Percentiles rank a stretch among this genome's conserved stretches.
Conservation (phyloP, 805 yeast genomes). For the Yamadazyma takamatsuzukensis region DNA sequence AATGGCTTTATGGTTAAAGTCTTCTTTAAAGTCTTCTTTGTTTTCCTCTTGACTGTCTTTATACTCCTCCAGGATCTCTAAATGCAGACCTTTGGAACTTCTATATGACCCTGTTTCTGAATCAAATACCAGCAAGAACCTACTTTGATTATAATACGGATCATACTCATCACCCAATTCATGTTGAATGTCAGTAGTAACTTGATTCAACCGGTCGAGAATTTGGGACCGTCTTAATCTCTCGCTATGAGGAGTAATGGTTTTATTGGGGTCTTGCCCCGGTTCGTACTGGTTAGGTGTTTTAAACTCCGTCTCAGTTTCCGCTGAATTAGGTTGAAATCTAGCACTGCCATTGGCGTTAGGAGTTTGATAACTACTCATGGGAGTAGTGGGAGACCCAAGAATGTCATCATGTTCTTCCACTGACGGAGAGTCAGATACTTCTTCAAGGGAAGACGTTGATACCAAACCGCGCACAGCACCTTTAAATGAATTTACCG, state of each 20-base stretch:
- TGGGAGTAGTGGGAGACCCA: slow-evolving; percentile 9
- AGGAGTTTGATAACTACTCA: slow-evolving; percentile 10
- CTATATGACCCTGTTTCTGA: slow-evolving; percentile 1
- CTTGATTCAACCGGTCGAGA: slow-evolving; percentile 35
- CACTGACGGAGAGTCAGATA: no score
- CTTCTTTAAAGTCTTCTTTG: not conserved
- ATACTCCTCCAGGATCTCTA: no score
- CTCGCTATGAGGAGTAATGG: slow-evolving; percentile 12
- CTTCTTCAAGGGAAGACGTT: no score
- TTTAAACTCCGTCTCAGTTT: not conserved
- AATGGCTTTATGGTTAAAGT: no score
- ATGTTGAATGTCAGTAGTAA: slow-evolving; percentile 35
- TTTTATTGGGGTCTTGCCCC: not conserved
- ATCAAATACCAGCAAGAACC: slow-evolving; percentile 2
- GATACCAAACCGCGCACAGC: no score
- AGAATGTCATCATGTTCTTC: not conserved
- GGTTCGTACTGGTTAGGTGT: not conserved
- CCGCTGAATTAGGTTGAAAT: slow-evolving; percentile 1
- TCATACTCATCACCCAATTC: slow-evolving; percentile 20
- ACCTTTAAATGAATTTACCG: not conserved
- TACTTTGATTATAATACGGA: slow-evolving; percentile 4
- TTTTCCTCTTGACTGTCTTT: no score
- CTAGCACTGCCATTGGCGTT: not conserved
- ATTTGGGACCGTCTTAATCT: slow-evolving; percentile 33
- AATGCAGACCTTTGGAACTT: slow-evolving; percentile 1